Percentiles rank a stretch among this genome's conserved stretches.
Conservation (phyloP, 2,329 filamentous ascomycete genomes). For the Dothiorella sarmentorum region DNA sequence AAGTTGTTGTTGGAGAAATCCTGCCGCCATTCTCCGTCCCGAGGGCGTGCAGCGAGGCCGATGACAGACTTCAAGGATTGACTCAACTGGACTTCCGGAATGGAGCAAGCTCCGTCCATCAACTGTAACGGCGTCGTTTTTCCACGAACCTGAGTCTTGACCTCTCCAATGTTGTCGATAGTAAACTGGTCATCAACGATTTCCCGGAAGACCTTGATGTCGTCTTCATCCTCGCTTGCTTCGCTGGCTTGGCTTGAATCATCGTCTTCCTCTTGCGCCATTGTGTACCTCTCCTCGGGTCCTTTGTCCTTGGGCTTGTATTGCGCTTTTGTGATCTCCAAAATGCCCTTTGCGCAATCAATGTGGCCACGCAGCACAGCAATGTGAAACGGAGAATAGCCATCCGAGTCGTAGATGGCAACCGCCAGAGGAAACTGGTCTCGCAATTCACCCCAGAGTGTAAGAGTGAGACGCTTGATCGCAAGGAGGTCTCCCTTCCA, state of each 20-base stretch:
- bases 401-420: slow-evolving; percentile 52
- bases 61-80: slow-evolving; percentile 9
- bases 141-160: slow-evolving; percentile 64
- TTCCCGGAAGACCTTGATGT: slow-evolving; percentile 44
- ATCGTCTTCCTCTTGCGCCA: slow-evolving; percentile 34
- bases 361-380: slow-evolving; percentile 65
- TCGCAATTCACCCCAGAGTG: slow-evolving; percentile 53
- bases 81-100: neutral
- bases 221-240: slow-evolving; percentile 26
- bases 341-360: slow-evolving; percentile 60
- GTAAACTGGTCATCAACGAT: slow-evolving; percentile 67
- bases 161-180: slow-evolving; percentile 69
- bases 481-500: slow-evolving; percentile 66
- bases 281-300: slow-evolving; percentile 49
- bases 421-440: slow-evolving; percentile 61
- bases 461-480: slow-evolving; percentile 63
- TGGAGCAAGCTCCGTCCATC: slow-evolving; percentile 40
- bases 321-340: slow-evolving; percentile 69
- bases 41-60: slow-evolving; percentile 17
- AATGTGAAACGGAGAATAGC: slow-evolving; percentile 63
- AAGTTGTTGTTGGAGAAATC: slow-evolving; percentile 20
- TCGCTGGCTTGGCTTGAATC: slow-evolving; percentile 36
- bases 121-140: slow-evolving; percentile 53
- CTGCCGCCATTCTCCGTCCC: neutral
- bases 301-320: slow-evolving; percentile 56